These are phyloP conservation scores for Erodium maritimum DNA, from an alignment of 345 rosid species.

Conservation along the genomic window DNA sequence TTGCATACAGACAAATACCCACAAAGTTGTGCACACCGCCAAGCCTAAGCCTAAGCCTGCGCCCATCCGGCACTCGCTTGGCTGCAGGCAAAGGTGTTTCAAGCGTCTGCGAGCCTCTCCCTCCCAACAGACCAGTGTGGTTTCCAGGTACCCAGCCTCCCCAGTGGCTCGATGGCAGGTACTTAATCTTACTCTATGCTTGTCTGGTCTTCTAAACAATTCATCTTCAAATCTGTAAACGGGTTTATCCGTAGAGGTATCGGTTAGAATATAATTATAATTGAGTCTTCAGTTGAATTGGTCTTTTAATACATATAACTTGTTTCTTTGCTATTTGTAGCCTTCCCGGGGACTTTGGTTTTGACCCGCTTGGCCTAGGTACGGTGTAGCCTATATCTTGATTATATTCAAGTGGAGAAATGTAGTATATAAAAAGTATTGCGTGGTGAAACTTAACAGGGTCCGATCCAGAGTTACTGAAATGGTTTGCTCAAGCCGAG, in stretches of 20 bases:
- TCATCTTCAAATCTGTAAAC: neutral
- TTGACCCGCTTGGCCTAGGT: constrained; percentile 92
- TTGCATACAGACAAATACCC: constrained; percentile 11
- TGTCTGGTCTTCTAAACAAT: neutral
- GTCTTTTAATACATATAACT: constrained; percentile 1
- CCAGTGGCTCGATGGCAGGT: constrained; percentile 90
- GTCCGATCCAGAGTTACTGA: constrained; percentile 70
- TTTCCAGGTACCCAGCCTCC: constrained; percentile 89
- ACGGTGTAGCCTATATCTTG: neutral
- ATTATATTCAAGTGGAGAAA: neutral
- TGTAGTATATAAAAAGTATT: neutral
- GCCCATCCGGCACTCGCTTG: constrained; percentile 8
- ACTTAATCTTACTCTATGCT: neutral
- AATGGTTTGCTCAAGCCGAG: constrained; percentile 96
- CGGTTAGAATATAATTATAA: neutral
- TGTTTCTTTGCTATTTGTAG: constrained; percentile 21
- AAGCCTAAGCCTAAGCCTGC: too few species aligned
- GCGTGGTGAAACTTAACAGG: constrained; percentile 24
- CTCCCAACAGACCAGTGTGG: constrained; percentile 94
- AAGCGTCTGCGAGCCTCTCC: constrained; percentile 78
- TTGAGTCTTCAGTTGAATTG: neutral
- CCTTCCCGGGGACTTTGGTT: constrained; percentile 85
- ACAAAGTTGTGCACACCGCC: constrained; percentile 8
- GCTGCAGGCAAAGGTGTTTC: constrained; percentile 75
- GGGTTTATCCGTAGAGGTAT: too few species aligned